Evolutionary conservation across 306 rosid species (phyloP).

Genomic region (Vigna unguiculata): DNA sequence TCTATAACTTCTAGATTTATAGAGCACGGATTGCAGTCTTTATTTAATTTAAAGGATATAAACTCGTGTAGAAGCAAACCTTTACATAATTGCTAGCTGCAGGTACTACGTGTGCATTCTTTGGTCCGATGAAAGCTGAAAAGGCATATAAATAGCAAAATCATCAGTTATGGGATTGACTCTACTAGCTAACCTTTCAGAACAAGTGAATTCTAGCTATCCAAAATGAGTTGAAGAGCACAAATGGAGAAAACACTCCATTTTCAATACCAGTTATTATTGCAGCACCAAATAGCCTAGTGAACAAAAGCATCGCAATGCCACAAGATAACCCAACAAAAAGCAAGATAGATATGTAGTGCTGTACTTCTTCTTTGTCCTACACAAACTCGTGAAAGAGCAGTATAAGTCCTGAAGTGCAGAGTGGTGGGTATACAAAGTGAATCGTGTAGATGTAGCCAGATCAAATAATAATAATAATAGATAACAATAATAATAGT

Average conservation of each 20-base stretch:
- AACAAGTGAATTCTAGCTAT: slow-evolving; percentile 33
- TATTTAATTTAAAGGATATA: slow-evolving; percentile 20
- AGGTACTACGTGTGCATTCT: slow-evolving; percentile 69
- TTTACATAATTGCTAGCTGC: slow-evolving; percentile 88
- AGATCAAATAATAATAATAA: slow-evolving; percentile 1
- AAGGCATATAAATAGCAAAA: slow-evolving; percentile 42
- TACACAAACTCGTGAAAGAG: slow-evolving; percentile 50
- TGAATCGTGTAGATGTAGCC: not conserved
- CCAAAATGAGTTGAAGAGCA: slow-evolving; percentile 33
- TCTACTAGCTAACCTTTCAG: slow-evolving; percentile 34
- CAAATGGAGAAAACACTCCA: slow-evolving; percentile 35
- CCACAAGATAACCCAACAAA: slow-evolving; percentile 88
- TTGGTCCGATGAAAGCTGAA: slow-evolving; percentile 86
- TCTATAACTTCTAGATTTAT: not conserved
- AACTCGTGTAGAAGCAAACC: slow-evolving; percentile 56
- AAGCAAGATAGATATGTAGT: slow-evolving; percentile 67
- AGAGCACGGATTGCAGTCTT: slow-evolving; percentile 25
- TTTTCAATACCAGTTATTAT: slow-evolving; percentile 72
- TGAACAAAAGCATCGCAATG: slow-evolving; percentile 73
- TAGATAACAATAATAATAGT: not conserved
- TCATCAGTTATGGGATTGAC: slow-evolving; percentile 48
- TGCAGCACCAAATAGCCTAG: slow-evolving; percentile 73
- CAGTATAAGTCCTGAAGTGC: slow-evolving; percentile 19
- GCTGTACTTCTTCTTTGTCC: slow-evolving; percentile 89
- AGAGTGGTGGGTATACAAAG: slow-evolving; percentile 31